phyloP scores from a whole-genome alignment of 495 filamentous ascomycete species.

The Penicillium salamii region DNA sequence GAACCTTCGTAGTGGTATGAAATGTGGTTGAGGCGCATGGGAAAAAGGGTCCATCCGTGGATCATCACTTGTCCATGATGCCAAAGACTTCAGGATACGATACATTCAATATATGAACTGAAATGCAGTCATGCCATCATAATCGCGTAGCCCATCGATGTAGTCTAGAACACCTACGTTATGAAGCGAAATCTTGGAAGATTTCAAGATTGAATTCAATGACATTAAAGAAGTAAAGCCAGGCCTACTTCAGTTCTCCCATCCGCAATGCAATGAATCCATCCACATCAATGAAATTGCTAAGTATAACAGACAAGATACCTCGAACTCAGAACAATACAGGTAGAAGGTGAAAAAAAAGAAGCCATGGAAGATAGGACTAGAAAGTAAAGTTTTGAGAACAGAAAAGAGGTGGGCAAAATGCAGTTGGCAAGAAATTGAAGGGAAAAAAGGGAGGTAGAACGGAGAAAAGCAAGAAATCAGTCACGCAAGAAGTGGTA shows the following conservation, averaged over 20 bases:
- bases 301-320: constrained; percentile 9
- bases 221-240: neutral
- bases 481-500: constrained; percentile 38
- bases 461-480: constrained; percentile 10
- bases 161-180: too few relatives aligned
- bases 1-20: too few relatives aligned
- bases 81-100: too few relatives aligned
- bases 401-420: constrained; percentile 18
- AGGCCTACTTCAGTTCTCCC: neutral
- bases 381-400: neutral
- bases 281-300: constrained; percentile 7
- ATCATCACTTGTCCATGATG: too few relatives aligned
- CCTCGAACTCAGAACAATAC: constrained; percentile 19
- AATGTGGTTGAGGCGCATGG: too few relatives aligned
- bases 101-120: too few relatives aligned
- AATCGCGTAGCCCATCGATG: too few relatives aligned
- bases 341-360: constrained; percentile 10
- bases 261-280: neutral
- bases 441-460: constrained; percentile 17
- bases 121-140: too few relatives aligned
- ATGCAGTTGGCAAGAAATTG: constrained; percentile 19
- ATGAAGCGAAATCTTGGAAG: neutral
- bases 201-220: neutral
- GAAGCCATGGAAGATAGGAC: neutral
- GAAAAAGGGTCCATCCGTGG: too few relatives aligned